Conservation (phyloP, 257 asterid genomes). For the Solanum medicagineum region DNA sequence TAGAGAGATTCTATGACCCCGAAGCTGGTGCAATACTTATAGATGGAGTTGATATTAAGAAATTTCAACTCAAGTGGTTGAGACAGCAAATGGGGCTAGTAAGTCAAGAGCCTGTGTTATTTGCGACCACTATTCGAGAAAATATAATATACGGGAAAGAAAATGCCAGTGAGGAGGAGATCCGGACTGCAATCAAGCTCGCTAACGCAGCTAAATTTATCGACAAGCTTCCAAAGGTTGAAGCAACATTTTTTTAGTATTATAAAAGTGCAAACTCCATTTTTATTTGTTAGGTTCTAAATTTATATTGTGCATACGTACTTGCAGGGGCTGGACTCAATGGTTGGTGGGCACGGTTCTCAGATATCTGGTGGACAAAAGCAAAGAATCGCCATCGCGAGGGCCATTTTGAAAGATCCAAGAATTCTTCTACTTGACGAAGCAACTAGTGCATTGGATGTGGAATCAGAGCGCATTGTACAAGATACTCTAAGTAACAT, state of each 20-base stretch:
- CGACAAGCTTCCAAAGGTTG: slow-evolving; percentile 39
- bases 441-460: slow-evolving; percentile 61
- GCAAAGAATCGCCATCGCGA: slow-evolving; percentile 61
- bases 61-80: slow-evolving; percentile 36
- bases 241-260: neutral
- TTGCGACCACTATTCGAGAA: slow-evolving; percentile 39
- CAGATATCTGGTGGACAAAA: slow-evolving; percentile 69
- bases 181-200: slow-evolving; percentile 25
- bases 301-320: neutral
- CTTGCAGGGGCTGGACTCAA: slow-evolving; percentile 37
- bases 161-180: slow-evolving; percentile 37
- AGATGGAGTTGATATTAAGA: slow-evolving; percentile 43
- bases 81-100: slow-evolving; percentile 58
- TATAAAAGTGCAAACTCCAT: neutral
- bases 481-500: slow-evolving; percentile 48
- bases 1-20: slow-evolving; percentile 73
- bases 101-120: slow-evolving; percentile 67
- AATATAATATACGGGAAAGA: slow-evolving; percentile 51
- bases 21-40: slow-evolving; percentile 43
- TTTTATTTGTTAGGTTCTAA: neutral
- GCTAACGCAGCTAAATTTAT: slow-evolving; percentile 52
- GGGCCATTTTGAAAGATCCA: slow-evolving; percentile 56
- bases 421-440: slow-evolving; percentile 57
- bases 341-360: slow-evolving; percentile 51
- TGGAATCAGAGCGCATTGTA: slow-evolving; percentile 34